Base-by-base conservation (phyloP, 176 grass and related monocot genomes). In the Bonia amplexicaulis region DNA sequence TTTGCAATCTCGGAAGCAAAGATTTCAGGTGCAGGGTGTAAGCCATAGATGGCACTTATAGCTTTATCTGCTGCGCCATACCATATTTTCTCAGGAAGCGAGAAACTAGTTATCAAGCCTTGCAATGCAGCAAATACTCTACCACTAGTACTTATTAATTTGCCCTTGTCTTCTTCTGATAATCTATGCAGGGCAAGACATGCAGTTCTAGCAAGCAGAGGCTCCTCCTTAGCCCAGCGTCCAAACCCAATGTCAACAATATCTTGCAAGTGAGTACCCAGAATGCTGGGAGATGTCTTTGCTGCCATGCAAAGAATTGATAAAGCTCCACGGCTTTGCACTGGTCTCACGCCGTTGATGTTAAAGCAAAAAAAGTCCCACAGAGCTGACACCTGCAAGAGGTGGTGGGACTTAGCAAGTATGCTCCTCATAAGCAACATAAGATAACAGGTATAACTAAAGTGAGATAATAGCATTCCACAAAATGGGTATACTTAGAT, bases 221-320 rank as follows among this genome's bases (percentile, higher is more conserved):
- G 42, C 10, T 98, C 96, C 80, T 98, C 91, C 69, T 95, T 98
- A 87, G 96, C 91, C 96, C 93, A 98, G 58, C 87, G 87, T 33
- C 96, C 93, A 82, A 98, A 95, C n/a, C 96, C 96, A 83, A 98
- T 95, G 77, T 98, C 96, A 61, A 98, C 74, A 86, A 98, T 98
- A 87, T 98, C 96, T 87, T 91, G 90, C 85, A 98, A 70, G 80
- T 95, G 96, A 33, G 87, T 67, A 77, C 91, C 80, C 82, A 95
- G 79, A 86, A 98, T 90, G 65, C 79, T 76, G 16, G 96, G 91
- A 87, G 91, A 92, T 44, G 96, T 90, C 60, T 90, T 95, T 76
- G 96, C 96, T 48, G 96, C 91, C 96, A 98, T 98, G 77, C 96
- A 98, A 68, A 98, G 69, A 89, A 98, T 90, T 77, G 87, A 92